phyloP scores from a whole-genome alignment of 441 rosid species.

The Melastoma candidum region DNA sequence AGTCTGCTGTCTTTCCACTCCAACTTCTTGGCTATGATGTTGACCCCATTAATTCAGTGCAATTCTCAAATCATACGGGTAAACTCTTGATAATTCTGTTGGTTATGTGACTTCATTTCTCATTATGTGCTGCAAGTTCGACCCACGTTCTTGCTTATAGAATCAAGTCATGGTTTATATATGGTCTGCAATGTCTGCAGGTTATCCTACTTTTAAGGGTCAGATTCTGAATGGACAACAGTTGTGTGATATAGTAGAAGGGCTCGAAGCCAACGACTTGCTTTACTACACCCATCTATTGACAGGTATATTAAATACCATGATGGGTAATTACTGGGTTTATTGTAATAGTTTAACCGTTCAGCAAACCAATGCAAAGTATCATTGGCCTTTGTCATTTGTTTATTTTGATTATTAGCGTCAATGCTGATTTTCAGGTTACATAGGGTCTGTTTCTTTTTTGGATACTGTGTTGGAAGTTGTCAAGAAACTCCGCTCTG shows the following conservation, averaged over 20 bases:
- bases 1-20: constrained; percentile 94
- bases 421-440: constrained; percentile 43
- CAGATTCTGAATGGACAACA: constrained; percentile 92
- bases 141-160: constrained; percentile 11
- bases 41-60: constrained; percentile 98
- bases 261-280: constrained; percentile 81
- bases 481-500: constrained; percentile 73
- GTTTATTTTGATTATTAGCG: background rate
- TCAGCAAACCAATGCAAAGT: too few species aligned
- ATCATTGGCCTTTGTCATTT: background rate
- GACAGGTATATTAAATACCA: constrained; percentile 43
- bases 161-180: constrained; percentile 9
- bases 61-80: constrained; percentile 98
- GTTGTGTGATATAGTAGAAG: constrained; percentile 81
- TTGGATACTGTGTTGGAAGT: constrained; percentile 68
- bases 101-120: constrained; percentile 29
- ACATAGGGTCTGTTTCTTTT: constrained; percentile 97
- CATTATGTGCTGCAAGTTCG: constrained; percentile 29
- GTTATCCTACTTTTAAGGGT: constrained; percentile 92
- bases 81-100: constrained; percentile 33
- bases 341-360: too few species aligned
- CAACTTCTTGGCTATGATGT: constrained; percentile 95
- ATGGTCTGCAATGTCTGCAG: constrained; percentile 28
- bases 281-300: constrained; percentile 83
- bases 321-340: too few species aligned